Conservation (phyloP, 1,284 basidiomycete genomes). For the Cryptococcus maquisensis region DNA sequence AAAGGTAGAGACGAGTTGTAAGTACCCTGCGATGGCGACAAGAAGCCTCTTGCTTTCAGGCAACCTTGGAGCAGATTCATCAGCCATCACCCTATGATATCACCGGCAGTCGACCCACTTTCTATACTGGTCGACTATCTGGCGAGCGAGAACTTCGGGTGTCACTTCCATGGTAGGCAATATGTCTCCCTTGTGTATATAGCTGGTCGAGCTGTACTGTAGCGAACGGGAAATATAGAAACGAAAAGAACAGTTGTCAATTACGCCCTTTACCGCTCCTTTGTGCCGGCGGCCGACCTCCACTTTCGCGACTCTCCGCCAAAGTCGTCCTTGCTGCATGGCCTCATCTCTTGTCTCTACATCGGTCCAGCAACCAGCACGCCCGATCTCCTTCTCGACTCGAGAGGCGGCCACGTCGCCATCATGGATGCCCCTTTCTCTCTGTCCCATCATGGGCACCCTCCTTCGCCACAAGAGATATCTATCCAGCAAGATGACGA, state of each 20-base stretch:
- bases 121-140: conserved; percentile 12
- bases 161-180: conserved; percentile 10
- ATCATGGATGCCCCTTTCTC: background rate
- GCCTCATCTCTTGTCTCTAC: background rate
- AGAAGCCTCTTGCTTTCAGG: conserved; percentile 8
- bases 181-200: no score
- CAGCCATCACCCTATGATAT: background rate
- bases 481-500: background rate
- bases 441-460: background rate
- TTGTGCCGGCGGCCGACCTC: background rate
- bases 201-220: no score
- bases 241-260: no score
- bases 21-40: conserved; percentile 14
- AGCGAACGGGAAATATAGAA: no score
- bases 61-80: background rate
- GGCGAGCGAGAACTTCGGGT: conserved; percentile 7
- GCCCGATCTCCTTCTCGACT: no score
- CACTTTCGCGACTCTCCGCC: background rate
- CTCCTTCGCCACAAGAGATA: background rate
- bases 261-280: no score
- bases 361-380: background rate
- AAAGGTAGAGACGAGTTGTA: background rate
- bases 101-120: conserved; percentile 8
- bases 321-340: no score
- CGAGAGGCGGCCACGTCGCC: no score